These are phyloP conservation scores for Prosopis cineraria DNA, from an alignment of 306 rosid genomes.

Conservation along the genomic window DNA sequence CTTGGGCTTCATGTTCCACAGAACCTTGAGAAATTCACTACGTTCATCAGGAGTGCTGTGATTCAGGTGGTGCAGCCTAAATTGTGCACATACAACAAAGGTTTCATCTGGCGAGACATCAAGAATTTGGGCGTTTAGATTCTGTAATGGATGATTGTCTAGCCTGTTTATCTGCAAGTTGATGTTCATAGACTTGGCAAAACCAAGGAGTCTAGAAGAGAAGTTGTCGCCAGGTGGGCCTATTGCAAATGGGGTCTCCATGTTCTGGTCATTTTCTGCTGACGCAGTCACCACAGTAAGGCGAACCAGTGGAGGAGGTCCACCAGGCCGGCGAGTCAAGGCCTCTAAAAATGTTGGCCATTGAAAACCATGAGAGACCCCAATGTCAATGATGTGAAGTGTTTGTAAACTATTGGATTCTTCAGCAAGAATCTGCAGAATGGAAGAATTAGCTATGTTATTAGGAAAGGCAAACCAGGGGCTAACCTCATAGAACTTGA, in stretches of 20 bases:
- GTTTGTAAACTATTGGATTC: slow-evolving; percentile 40
- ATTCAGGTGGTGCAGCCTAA: slow-evolving; percentile 72
- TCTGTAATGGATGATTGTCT: slow-evolving; percentile 56
- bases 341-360: slow-evolving; percentile 95
- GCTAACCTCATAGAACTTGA: slow-evolving; percentile 85
- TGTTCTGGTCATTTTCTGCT: slow-evolving; percentile 46
- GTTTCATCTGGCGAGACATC: slow-evolving; percentile 54
- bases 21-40: slow-evolving; percentile 51
- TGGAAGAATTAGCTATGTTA: slow-evolving; percentile 78
- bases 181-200: slow-evolving; percentile 67
- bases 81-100: slow-evolving; percentile 75
- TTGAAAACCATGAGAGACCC: slow-evolving; percentile 91
- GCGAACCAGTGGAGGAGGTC: slow-evolving; percentile 82
- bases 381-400: slow-evolving; percentile 88
- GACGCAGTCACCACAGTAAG: slow-evolving; percentile 68
- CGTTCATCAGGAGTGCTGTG: slow-evolving; percentile 69
- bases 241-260: slow-evolving; percentile 59
- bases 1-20: slow-evolving; percentile 66
- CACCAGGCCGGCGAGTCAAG: slow-evolving; percentile 72
- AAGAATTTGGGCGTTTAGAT: slow-evolving; percentile 48
- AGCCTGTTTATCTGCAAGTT: slow-evolving; percentile 70
- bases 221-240: slow-evolving; percentile 84
- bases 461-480: slow-evolving; percentile 94
- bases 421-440: slow-evolving; percentile 73
- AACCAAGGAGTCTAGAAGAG: slow-evolving; percentile 64